phyloP scores from a whole-genome alignment of 2,329 filamentous ascomycete genomes.

The Mollisiaceae sp. region DNA sequence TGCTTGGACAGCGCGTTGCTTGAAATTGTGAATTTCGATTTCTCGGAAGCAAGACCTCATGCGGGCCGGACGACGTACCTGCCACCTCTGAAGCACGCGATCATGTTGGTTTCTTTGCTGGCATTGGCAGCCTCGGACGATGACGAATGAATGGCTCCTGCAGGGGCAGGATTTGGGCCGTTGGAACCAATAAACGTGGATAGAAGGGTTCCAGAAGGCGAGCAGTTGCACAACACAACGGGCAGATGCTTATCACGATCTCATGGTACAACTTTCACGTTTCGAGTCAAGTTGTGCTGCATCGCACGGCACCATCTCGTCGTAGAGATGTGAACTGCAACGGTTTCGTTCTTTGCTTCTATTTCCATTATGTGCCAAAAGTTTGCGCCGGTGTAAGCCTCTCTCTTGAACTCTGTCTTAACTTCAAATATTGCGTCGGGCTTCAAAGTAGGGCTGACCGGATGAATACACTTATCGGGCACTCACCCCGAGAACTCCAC shows the following conservation, averaged over 20 bases:
- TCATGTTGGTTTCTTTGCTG: neutral
- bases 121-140: neutral
- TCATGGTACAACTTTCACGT: neutral
- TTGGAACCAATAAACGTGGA: neutral
- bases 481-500: no score
- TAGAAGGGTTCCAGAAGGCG: slow-evolving; percentile 2
- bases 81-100: no score
- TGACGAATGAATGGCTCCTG: neutral
- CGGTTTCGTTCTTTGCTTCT: no score
- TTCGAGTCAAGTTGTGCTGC: neutral
- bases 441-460: no score
- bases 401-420: no score
- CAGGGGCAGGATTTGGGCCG: neutral
- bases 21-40: no score
- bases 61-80: neutral
- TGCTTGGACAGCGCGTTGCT: neutral
- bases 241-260: neutral
- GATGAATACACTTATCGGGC: no score
- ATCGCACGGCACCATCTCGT: neutral
- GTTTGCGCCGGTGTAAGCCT: no score
- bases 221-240: neutral
- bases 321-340: neutral
- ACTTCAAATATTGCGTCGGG: no score
- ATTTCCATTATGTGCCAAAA: no score
- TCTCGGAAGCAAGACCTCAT: neutral